phyloP scores from a whole-genome alignment of 371 early-diverging fungal species.

The Umbelopsis sp. region DNA sequence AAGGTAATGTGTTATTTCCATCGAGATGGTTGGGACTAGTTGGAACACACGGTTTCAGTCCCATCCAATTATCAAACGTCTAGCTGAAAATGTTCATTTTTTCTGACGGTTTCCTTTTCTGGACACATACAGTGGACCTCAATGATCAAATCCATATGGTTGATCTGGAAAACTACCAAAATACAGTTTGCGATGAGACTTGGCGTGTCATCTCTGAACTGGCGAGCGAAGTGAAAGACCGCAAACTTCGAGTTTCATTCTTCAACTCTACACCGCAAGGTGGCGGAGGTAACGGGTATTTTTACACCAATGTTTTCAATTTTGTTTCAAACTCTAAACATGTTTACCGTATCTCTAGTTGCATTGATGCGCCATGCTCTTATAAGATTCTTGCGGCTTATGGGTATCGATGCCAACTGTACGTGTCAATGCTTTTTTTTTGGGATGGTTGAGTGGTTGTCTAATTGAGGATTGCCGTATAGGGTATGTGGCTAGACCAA shows the following conservation, averaged over 20 bases:
- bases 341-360: slow-evolving; percentile 47
- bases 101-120: slow-evolving; percentile 17
- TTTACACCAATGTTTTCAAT: not conserved
- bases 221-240: slow-evolving; percentile 49
- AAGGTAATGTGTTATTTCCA: slow-evolving; percentile 33
- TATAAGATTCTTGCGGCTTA: slow-evolving; percentile 68
- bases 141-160: slow-evolving; percentile 64
- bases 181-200: slow-evolving; percentile 59
- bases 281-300: slow-evolving; percentile 73
- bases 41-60: too few species aligned
- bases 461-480: not conserved
- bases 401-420: slow-evolving; percentile 71
- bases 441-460: too few species aligned
- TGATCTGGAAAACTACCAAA: slow-evolving; percentile 61
- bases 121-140: slow-evolving; percentile 57
- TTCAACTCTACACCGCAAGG: slow-evolving; percentile 90
- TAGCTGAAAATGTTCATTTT: not conserved
- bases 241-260: slow-evolving; percentile 65
- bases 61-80: not conserved
- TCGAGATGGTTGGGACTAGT: too few species aligned
- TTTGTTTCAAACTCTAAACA: not conserved
- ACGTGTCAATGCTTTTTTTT: slow-evolving; percentile 20
- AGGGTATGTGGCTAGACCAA: slow-evolving; percentile 79
- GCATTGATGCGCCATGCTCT: slow-evolving; percentile 90
- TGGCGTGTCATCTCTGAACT: slow-evolving; percentile 63